phyloP scores from a whole-genome alignment of 2,329 filamentous ascomycete species.

The Penicillium sp. region DNA sequence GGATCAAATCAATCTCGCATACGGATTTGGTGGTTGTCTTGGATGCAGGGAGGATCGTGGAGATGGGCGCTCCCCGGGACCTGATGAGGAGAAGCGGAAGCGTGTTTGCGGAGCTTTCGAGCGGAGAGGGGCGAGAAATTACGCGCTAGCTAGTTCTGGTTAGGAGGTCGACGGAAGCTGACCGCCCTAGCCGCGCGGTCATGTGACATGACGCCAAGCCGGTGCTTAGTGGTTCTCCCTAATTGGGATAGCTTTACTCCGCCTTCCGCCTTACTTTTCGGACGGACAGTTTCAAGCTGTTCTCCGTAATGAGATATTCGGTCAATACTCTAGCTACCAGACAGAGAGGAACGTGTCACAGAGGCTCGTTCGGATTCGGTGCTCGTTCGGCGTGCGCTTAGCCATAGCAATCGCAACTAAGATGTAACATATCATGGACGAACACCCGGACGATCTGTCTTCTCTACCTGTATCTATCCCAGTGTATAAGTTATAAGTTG shows the following conservation, averaged over 20 bases:
- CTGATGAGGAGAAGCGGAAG: background rate
- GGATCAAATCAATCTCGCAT: constrained; percentile 43
- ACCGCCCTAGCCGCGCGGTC: background rate
- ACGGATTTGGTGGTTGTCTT: constrained; percentile 35
- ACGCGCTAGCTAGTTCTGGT: too few species aligned
- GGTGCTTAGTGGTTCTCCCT: background rate
- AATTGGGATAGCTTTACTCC: background rate
- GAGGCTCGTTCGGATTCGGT: constrained; percentile 4
- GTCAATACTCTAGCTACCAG: too few species aligned
- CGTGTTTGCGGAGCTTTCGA: background rate
- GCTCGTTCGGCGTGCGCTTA: too few species aligned
- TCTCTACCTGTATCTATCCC: too few species aligned
- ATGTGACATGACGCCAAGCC: background rate
- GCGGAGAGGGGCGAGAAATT: too few species aligned
- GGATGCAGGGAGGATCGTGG: constrained; percentile 31
- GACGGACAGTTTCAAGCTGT: too few species aligned
- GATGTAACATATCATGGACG: too few species aligned
- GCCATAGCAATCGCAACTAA: background rate
- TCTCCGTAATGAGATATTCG: too few species aligned
- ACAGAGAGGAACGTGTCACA: background rate
- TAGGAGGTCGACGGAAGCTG: too few species aligned
- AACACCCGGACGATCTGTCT: too few species aligned
- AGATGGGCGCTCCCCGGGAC: constrained; percentile 28
- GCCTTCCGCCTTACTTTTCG: too few species aligned
- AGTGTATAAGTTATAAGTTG: too few species aligned